A percentile compares a stretch with the other conserved stretches of the same genome.
phyloP scores from a whole-genome alignment of 129 eudicot genomes.

The Lactuca sativa region DNA sequence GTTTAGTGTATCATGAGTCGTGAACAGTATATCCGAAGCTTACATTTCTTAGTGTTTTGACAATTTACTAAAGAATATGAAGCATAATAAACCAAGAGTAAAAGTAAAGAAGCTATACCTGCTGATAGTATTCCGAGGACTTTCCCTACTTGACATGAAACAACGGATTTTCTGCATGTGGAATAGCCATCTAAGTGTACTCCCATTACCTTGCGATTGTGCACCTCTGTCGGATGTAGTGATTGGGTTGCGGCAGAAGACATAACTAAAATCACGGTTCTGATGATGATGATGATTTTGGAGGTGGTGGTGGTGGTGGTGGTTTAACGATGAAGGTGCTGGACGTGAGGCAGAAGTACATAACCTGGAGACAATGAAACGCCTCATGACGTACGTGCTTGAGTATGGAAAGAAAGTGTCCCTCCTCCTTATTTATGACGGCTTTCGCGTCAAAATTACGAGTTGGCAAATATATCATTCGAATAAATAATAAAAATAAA shows the following conservation, averaged over 20 bases:
- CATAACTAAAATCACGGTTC: not conserved
- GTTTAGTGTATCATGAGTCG: too few relatives aligned
- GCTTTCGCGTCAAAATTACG: too few relatives aligned
- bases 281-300: not conserved
- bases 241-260: not conserved
- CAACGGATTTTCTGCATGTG: not conserved
- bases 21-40: too few relatives aligned
- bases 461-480: too few relatives aligned
- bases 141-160: not conserved
- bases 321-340: not conserved
- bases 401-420: too few relatives aligned
- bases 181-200: not conserved
- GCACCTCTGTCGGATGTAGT: not conserved
- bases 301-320: not conserved
- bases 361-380: constrained; percentile 4
- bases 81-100: not conserved
- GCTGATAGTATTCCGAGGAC: not conserved
- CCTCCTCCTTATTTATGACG: too few relatives aligned
- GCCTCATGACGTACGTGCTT: not conserved
- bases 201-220: not conserved
- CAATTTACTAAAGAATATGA: not conserved
- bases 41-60: too few relatives aligned
- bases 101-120: too few relatives aligned
- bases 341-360: not conserved
- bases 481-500: too few relatives aligned